Evolutionary conservation across 139 green algal genomes (phyloP).

Genomic region (Chlamydomonas asymmetrica): DNA sequence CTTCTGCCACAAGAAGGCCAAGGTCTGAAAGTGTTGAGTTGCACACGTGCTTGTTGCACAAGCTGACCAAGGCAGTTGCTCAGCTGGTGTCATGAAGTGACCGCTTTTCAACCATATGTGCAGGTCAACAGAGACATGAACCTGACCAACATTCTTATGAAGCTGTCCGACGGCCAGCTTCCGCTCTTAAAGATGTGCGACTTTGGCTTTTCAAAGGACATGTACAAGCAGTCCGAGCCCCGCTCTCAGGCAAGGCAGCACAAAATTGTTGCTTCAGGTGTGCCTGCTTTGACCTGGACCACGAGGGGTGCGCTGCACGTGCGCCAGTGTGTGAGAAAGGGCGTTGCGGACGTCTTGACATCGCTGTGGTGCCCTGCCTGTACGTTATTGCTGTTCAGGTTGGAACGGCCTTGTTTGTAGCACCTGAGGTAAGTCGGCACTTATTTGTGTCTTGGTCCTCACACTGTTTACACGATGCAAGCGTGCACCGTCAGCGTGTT

Average conservation of each 20-base stretch:
- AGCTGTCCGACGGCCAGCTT: slow-evolving; percentile 57
- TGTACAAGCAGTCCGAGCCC: slow-evolving; percentile 38
- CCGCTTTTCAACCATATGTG: not conserved
- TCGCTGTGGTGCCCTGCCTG: not conserved
- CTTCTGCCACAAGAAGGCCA: slow-evolving; percentile 56
- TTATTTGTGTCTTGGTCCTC: too few relatives aligned
- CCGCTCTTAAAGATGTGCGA: slow-evolving; percentile 79
- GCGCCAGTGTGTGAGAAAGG: not conserved
- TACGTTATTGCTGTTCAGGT: slow-evolving; percentile 32
- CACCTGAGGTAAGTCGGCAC: too few relatives aligned
- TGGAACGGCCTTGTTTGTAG: slow-evolving; percentile 58
- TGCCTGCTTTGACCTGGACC: not conserved
- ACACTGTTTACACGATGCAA: too few relatives aligned
- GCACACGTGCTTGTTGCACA: not conserved
- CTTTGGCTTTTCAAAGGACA: slow-evolving; percentile 72
- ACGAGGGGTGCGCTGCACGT: not conserved
- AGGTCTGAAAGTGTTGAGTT: too few relatives aligned
- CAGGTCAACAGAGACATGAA: slow-evolving; percentile 67
- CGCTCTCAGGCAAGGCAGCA: too few relatives aligned
- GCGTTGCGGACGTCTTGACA: not conserved
- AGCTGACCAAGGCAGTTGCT: not conserved
- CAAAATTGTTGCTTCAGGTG: too few relatives aligned
- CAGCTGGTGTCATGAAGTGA: not conserved
- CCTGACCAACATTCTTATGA: slow-evolving; percentile 80
- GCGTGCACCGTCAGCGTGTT: too few relatives aligned